Evolutionary conservation across 495 filamentous ascomycete species (phyloP), one percentile per base, ranked within the genome.

Genomic region (Aspergillus hancockii): DNA sequence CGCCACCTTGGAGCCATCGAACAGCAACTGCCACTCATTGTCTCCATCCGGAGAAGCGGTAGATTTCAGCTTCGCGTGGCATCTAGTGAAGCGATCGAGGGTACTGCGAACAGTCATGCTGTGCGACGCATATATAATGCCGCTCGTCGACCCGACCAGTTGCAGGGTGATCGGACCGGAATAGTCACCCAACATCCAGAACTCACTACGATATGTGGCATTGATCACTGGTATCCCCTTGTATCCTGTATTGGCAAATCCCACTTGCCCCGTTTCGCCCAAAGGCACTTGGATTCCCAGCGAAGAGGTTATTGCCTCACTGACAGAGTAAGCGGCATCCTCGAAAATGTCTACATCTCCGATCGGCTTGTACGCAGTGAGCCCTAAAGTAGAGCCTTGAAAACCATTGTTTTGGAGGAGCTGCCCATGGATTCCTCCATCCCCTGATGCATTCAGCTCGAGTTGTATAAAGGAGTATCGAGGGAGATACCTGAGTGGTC

Each of bases 391-490:
- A 8, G 67, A 70, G 13, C 83, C 83, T 65, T 88, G 84, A 55
- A 92, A 91, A n/a, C 88, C 89, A 50, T 88, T 83, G 70, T 92
- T 92, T 30, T 77, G 77, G 28, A 91, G 84, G 14, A 92, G 69
- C 64, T 92, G 88, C 30, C 86, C 89, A 62, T 92, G 90, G 40
- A 91, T 83, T 14, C 89, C 89, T 8, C 89, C 89, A 65, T 91
- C 89, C 8, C 72, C 72, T 73, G 32, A 40, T 12, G 25, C 22
- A 0, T 22, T 56, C 0, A 47, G 52, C 19, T 4, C 6, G 8
- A 3, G 36, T 1, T 6, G 21, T 9, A 34, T 1, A 16, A 19
- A 0, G 12, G 14, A 14, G 5, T 18, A 47, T 25, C 38, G 31
- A 43, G 40, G n/a, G 36, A 14, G 3, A 38, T 66, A 71, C 88